These are phyloP conservation scores for Dictyophora rubrovolvata DNA, from an alignment of 768 basidiomycete genomes.

Conservation along the genomic window DNA sequence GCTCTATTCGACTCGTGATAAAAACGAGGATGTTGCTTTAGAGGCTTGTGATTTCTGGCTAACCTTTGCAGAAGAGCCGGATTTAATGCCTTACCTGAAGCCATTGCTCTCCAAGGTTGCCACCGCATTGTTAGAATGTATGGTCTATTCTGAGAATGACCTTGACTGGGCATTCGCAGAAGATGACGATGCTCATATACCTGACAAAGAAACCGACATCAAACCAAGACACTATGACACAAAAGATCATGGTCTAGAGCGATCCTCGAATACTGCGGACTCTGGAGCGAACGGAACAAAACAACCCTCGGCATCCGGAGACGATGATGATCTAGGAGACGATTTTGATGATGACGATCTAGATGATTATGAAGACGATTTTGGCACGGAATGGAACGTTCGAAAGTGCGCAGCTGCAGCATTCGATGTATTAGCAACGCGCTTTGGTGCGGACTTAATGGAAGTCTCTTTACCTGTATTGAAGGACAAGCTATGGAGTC, in stretches of 20 bases:
- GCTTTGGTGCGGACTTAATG: conserved; percentile 82
- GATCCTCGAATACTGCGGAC: conserved; percentile 36
- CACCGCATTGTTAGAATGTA: conserved; percentile 91
- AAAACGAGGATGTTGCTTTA: conserved; percentile 90
- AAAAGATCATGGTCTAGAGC: conserved; percentile 79
- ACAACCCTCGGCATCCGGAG: not conserved
- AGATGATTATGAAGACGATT: conserved; percentile 91
- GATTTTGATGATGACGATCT: conserved; percentile 83
- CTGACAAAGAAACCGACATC: conserved; percentile 93
- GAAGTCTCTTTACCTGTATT: conserved; percentile 80
- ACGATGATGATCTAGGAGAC: conserved; percentile 75
- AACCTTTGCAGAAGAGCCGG: conserved; percentile 93
- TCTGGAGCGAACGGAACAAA: conserved; percentile 4
- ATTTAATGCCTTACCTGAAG: conserved; percentile 71
- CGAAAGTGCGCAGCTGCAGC: conserved; percentile 98
- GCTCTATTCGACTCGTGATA: conserved; percentile 96
- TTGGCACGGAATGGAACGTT: conserved; percentile 97
- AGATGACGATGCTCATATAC: conserved; percentile 76
- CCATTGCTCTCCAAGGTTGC: conserved; percentile 87
- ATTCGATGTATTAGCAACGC: conserved; percentile 89
- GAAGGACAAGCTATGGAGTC: conserved; percentile 88
- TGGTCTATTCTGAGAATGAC: conserved; percentile 95
- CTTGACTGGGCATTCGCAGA: conserved; percentile 91
- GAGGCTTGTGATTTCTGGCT: conserved; percentile 99
- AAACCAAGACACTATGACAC: conserved; percentile 88